Conservation (phyloP, 371 early-diverging fungal species). For the Saksenaea oblongispora region DNA sequence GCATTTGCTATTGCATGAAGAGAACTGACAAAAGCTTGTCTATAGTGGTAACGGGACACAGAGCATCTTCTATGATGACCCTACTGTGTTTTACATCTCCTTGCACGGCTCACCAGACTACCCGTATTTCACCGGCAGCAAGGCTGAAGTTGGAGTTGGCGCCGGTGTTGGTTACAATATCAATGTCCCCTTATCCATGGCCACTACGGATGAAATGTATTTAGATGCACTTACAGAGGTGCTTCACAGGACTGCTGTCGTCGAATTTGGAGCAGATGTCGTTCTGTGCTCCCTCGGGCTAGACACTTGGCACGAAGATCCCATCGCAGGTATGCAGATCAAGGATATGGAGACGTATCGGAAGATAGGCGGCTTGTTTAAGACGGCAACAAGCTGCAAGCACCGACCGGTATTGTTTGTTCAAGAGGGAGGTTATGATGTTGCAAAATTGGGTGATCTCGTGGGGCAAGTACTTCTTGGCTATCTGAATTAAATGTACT, state of each 20-base stretch:
- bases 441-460: slow-evolving; percentile 60
- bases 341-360: slow-evolving; percentile 43
- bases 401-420: slow-evolving; percentile 65
- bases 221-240: slow-evolving; percentile 30
- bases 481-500: slow-evolving; percentile 16
- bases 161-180: slow-evolving; percentile 65
- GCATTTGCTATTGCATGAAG: not conserved
- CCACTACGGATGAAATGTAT: slow-evolving; percentile 50
- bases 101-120: slow-evolving; percentile 55
- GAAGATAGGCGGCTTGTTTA: slow-evolving; percentile 53
- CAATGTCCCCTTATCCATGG: slow-evolving; percentile 65
- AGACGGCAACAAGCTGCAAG: slow-evolving; percentile 21
- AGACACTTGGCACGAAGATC: slow-evolving; percentile 67
- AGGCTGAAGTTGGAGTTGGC: slow-evolving; percentile 55
- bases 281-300: slow-evolving; percentile 60
- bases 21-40: not conserved
- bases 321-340: slow-evolving; percentile 63
- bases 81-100: slow-evolving; percentile 60
- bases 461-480: slow-evolving; percentile 62
- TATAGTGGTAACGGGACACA: slow-evolving; percentile 75
- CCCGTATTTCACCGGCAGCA: slow-evolving; percentile 66
- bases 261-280: slow-evolving; percentile 48
- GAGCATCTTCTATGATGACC: slow-evolving; percentile 63
- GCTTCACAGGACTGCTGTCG: slow-evolving; percentile 26
- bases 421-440: slow-evolving; percentile 73